Evolutionary conservation across 306 rosid genomes (phyloP), one percentile per base, ranked within the genome.

Genomic region (Corylus avellana): DNA sequence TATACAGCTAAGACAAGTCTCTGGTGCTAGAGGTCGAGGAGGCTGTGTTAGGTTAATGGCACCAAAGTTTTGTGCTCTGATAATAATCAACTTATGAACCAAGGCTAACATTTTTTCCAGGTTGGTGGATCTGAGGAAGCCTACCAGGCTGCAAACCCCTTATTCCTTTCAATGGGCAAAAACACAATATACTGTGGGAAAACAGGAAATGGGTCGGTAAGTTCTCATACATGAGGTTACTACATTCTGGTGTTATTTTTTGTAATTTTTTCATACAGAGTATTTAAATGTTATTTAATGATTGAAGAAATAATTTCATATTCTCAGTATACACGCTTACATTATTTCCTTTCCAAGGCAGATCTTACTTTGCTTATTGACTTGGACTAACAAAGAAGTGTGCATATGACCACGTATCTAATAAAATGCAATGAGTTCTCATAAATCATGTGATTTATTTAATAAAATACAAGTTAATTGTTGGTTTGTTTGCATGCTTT

Each of bases 141-240:
- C 74, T 90, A 83, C 80, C 56, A 82, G 44, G 85, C 94, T 42
- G 94, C 98, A 82, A 83, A 91, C 69, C 76, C 97, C 35, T 35
- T 92, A 54, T 89, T 95, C 67, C 85, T 80, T 74, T 85, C 96
- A 10, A 95, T 92, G 98, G 98, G 98, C 32, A 91, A 88, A 90
- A 89, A 87, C 86, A 81, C 90, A 68, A 85, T 95, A 67, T 85
- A 87, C 80, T 95, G 98, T 81, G 98, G 98, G 47, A 86, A 84
- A 74, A 83, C 92, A n/a, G 98, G 98, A 86, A 93, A 86, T 87
- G 98, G 98, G 82, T 91, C 98, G n/a, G 97, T 94, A 78, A 92
- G 98, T 86, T 86, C 25, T 68, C 44, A 25, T 53, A 50, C 77
- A 79, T 59, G 29, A 42, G 77, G 76, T 11, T 47, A 39, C n/a